A percentile compares a stretch with the other conserved stretches of the same genome.
Evolutionary conservation across 345 rosid species (phyloP).

Genomic region (Hibiscus syriacus): DNA sequence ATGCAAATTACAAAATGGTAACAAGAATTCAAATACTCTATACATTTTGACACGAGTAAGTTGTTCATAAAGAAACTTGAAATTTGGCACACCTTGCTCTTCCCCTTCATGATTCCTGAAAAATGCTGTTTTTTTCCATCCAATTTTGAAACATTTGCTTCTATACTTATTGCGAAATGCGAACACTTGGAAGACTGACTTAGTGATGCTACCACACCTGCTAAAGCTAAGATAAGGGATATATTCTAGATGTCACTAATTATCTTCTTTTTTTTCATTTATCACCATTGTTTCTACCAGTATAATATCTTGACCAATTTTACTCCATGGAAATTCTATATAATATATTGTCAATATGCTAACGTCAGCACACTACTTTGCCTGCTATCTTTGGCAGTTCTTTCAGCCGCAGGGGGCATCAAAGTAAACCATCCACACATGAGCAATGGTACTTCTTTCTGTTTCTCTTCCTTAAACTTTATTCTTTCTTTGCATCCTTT

Average conservation of each 20-base stretch:
- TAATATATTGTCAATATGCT: too few relatives aligned
- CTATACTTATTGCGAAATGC: neutral
- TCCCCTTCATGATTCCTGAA: neutral
- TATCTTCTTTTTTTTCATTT: neutral
- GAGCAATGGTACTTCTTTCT: too few relatives aligned
- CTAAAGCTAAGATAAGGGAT: neutral
- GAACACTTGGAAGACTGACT: neutral
- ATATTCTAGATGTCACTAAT: neutral
- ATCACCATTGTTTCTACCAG: neutral
- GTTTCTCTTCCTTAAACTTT: too few relatives aligned
- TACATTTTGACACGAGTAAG: neutral
- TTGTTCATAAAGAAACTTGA: neutral
- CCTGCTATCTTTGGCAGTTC: too few relatives aligned
- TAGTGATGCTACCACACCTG: neutral
- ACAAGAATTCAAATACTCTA: neutral
- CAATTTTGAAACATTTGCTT: neutral
- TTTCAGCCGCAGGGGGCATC: too few relatives aligned
- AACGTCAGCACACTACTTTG: neutral
- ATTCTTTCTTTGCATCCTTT: too few relatives aligned
- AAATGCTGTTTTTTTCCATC: neutral
- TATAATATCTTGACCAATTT: neutral
- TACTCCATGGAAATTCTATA: neutral
- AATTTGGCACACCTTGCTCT: neutral
- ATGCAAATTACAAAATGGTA: neutral
- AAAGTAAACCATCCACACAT: too few relatives aligned